Percentiles rank a stretch among this genome's conserved stretches.
These are phyloP conservation scores for Zhuliangozyma blackwelliae DNA, from an alignment of 1,139 yeast species.

Conservation along the genomic window DNA sequence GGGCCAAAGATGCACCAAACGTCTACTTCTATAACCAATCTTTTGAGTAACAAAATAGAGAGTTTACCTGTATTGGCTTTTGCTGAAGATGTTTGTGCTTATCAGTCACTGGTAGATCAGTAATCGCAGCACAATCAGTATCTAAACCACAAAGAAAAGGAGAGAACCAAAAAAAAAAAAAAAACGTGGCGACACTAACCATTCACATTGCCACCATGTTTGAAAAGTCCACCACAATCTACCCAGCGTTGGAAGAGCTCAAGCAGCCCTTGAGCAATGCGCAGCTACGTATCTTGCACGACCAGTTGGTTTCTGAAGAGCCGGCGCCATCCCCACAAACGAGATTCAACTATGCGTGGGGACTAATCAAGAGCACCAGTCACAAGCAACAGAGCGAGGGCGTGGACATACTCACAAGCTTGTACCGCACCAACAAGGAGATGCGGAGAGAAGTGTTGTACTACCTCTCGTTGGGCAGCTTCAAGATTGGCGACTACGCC, in stretches of 20 bases:
- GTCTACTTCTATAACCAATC: constrained; percentile 33
- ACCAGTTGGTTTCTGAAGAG: constrained; percentile 78
- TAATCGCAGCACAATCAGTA: too few species aligned
- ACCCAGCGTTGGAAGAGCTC: constrained; percentile 42
- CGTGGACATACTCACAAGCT: constrained; percentile 65
- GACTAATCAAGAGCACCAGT: constrained; percentile 66
- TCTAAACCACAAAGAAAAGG: too few species aligned
- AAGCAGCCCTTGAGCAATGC: constrained; percentile 63
- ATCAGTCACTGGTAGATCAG: too few species aligned
- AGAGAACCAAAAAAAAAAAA: too few species aligned
- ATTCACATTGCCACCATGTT: constrained; percentile 5
- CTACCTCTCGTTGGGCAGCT: constrained; percentile 83
- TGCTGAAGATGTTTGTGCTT: too few species aligned
- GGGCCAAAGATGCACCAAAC: constrained; percentile 26
- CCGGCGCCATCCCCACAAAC: constrained; percentile 80
- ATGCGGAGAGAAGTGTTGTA: constrained; percentile 88
- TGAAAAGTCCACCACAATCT: constrained; percentile 13
- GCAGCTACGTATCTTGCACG: constrained; percentile 68
- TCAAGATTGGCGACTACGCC: constrained; percentile 80
- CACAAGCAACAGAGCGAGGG: constrained; percentile 72
- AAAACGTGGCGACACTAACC: not conserved
- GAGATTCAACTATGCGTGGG: constrained; percentile 95
- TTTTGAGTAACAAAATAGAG: constrained; percentile 14
- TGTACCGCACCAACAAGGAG: constrained; percentile 73
- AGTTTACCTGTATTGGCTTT: too few species aligned